phyloP scores from a whole-genome alignment of 257 asterid species.

The Nicotiana knightiana region DNA sequence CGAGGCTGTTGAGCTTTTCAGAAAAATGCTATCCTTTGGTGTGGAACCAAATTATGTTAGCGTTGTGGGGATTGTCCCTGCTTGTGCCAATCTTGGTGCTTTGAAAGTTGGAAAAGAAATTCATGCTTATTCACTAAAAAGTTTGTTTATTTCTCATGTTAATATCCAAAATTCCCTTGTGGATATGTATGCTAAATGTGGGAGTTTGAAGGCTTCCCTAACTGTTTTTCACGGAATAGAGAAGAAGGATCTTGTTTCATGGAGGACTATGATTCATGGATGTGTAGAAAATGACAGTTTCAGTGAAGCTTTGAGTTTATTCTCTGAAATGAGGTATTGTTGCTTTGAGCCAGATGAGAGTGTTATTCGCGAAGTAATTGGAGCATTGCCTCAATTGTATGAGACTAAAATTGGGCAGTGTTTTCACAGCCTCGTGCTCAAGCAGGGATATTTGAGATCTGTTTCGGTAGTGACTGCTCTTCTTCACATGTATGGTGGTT shows the following conservation, averaged over 20 bases:
- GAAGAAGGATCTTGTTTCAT: conserved; percentile 63
- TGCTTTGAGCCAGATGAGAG: conserved; percentile 42
- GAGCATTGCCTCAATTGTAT: conserved; percentile 38
- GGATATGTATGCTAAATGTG: conserved; percentile 65
- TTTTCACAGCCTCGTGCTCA: conserved; percentile 47
- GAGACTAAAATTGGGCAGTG: conserved; percentile 32
- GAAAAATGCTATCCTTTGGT: conserved; percentile 40
- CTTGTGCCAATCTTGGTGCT: conserved; percentile 55
- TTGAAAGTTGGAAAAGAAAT: conserved; percentile 53
- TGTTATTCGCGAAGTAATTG: conserved; percentile 40
- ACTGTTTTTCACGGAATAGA: conserved; percentile 40
- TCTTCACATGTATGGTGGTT: conserved; percentile 53
- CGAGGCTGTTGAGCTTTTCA: conserved; percentile 44
- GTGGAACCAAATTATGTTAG: conserved; percentile 55
- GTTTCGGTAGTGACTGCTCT: conserved; percentile 52
- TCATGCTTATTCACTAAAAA: conserved; percentile 58
- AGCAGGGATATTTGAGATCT: conserved; percentile 40
- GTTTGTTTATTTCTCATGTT: conserved; percentile 18
- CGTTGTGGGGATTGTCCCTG: conserved; percentile 52
- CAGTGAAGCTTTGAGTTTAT: conserved; percentile 33
- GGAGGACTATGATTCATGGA: conserved; percentile 59
- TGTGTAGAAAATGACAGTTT: conserved; percentile 44
- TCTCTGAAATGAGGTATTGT: conserved; percentile 36
- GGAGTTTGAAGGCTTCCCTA: conserved; percentile 38
- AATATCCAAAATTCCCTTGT: conserved; percentile 47